phyloP scores from a whole-genome alignment of 495 filamentous ascomycete species.

The Aspergillus carlsbadensis region DNA sequence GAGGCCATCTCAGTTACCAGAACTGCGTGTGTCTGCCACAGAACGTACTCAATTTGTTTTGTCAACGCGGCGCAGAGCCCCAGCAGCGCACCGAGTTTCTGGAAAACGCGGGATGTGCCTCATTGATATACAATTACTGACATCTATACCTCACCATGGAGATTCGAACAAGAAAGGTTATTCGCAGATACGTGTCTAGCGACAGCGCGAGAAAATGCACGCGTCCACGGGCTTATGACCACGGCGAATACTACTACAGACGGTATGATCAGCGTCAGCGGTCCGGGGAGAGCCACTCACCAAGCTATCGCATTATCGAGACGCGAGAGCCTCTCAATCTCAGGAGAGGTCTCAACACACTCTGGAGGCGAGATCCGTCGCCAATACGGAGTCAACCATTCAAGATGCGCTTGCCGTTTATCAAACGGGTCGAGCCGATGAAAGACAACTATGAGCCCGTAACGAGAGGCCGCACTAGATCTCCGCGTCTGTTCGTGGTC shows the following conservation, averaged over 20 bases:
- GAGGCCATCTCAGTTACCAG: constrained; percentile 2
- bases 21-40: not conserved
- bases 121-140: constrained; percentile 9
- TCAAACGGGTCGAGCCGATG: not conserved
- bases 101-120: constrained; percentile 15
- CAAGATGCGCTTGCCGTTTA: constrained; percentile 17
- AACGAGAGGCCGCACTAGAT: constrained; percentile 11
- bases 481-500: constrained; percentile 16
- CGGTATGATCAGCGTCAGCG: constrained; percentile 7
- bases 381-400: constrained; percentile 15
- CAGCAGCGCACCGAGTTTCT: not conserved
- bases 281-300: constrained; percentile 1
- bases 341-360: not conserved
- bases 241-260: constrained; percentile 13
- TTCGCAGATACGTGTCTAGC: constrained; percentile 12
- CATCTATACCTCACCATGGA: constrained; percentile 17
- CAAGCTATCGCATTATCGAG: constrained; percentile 14
- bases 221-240: constrained; percentile 10
- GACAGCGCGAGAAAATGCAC: constrained; percentile 9
- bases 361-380: constrained; percentile 10
- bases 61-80: not conserved
- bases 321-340: constrained; percentile 7
- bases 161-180: constrained; percentile 22
- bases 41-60: not conserved
- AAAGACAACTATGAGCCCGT: not conserved